Conservation (phyloP, 2,329 filamentous ascomycete genomes). For the Geosmithia flava region DNA sequence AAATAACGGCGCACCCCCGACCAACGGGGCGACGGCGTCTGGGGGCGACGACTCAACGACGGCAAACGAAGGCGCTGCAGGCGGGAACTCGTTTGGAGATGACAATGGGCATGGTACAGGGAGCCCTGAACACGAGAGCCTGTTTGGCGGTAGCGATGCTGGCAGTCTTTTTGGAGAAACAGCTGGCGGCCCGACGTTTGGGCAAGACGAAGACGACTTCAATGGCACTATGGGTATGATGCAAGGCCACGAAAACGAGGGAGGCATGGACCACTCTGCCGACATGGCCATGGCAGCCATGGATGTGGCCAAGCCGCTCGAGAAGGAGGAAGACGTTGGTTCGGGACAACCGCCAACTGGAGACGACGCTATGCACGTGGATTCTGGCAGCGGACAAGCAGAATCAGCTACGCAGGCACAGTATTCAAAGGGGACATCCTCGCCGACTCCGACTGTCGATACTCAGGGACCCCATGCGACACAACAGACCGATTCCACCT, state of each 20-base stretch:
- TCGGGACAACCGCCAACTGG: slow-evolving; percentile 12
- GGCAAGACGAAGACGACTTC: slow-evolving; percentile 76
- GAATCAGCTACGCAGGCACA: not conserved
- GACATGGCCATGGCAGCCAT: slow-evolving; percentile 28
- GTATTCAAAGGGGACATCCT: not conserved
- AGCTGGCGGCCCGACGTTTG: slow-evolving; percentile 49
- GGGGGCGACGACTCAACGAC: slow-evolving; percentile 4
- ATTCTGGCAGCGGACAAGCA: slow-evolving; percentile 6
- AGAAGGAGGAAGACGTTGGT: slow-evolving; percentile 9
- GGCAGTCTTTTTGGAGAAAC: slow-evolving; percentile 84
- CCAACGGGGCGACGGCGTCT: slow-evolving; percentile 33
- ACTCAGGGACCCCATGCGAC: not conserved
- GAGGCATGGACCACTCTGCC: slow-evolving; percentile 27
- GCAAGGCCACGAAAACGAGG: slow-evolving; percentile 23
- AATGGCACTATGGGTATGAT: slow-evolving; percentile 56
- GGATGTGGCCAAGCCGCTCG: slow-evolving; percentile 10
- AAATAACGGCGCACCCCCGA: slow-evolving; percentile 54
- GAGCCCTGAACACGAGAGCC: slow-evolving; percentile 62
- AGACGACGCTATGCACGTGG: slow-evolving; percentile 17
- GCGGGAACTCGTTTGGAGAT: slow-evolving; percentile 10
- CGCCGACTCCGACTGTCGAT: not conserved
- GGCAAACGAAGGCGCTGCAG: not conserved
- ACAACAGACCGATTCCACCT: not conserved
- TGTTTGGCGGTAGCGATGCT: slow-evolving; percentile 69
- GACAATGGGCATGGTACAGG: slow-evolving; percentile 42